Evolutionary conservation across 2,329 filamentous ascomycete genomes (phyloP).

Genomic region (Fusarium nanum): DNA sequence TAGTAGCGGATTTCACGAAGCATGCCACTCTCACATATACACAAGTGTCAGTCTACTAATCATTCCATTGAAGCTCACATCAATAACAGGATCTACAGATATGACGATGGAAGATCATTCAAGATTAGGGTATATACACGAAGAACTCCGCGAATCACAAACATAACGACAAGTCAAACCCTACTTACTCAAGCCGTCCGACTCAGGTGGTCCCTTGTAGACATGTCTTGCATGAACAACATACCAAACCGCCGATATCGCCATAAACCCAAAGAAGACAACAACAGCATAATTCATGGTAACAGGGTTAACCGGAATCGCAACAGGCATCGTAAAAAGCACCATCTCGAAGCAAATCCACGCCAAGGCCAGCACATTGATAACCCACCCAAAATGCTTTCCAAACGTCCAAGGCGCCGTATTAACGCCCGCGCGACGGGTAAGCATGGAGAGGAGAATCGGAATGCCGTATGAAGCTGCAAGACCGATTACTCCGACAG

Average conservation of each 20-base stretch:
- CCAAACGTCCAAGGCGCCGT: slow-evolving; percentile 76
- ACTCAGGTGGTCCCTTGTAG: slow-evolving; percentile 43
- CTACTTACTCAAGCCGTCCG: slow-evolving; percentile 31
- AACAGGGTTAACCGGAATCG: slow-evolving; percentile 65
- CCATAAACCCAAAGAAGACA: slow-evolving; percentile 71
- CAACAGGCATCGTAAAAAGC: slow-evolving; percentile 80
- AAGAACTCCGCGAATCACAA: not conserved
- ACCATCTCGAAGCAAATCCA: slow-evolving; percentile 80
- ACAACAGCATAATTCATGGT: slow-evolving; percentile 77
- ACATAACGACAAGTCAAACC: not conserved
- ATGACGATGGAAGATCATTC: not conserved
- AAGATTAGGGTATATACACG: not conserved
- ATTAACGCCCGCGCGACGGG: slow-evolving; percentile 70
- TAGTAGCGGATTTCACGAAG: not conserved
- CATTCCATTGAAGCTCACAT: not conserved
- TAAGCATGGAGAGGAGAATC: slow-evolving; percentile 76
- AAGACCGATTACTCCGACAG: slow-evolving; percentile 82
- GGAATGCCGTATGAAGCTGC: slow-evolving; percentile 80
- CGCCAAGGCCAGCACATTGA: slow-evolving; percentile 73
- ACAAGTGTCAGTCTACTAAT: not conserved
- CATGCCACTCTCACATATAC: not conserved
- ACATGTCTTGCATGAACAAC: slow-evolving; percentile 58
- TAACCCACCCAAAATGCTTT: slow-evolving; percentile 69
- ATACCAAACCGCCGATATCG: slow-evolving; percentile 71
- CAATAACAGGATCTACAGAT: not conserved